These are phyloP conservation scores for Pyrenula aspistea DNA, from an alignment of 495 filamentous ascomycete genomes.

Conservation along the genomic window DNA sequence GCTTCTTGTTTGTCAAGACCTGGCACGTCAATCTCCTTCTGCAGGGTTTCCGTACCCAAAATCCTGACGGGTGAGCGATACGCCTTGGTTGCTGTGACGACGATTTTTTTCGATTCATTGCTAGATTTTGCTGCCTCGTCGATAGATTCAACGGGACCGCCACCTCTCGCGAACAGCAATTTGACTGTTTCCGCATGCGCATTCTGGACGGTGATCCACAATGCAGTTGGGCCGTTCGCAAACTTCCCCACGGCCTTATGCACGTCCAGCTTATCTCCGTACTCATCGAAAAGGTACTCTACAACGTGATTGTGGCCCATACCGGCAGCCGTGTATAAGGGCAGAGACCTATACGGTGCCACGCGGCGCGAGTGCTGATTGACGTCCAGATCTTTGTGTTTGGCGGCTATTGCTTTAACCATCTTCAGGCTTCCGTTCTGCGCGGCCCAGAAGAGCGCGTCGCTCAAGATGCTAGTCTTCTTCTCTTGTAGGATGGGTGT, in stretches of 20 bases:
- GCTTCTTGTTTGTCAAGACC: background rate
- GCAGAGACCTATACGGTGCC: background rate
- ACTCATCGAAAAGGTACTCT: background rate
- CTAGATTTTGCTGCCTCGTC: background rate
- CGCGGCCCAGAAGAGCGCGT: background rate
- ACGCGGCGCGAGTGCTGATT: background rate
- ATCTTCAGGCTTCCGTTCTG: background rate
- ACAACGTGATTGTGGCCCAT: background rate
- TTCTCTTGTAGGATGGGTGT: background rate
- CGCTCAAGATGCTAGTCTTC: background rate
- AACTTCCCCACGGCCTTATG: background rate
- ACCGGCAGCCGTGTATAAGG: background rate
- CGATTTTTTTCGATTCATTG: background rate
- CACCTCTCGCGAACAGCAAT: background rate
- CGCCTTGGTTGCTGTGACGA: background rate
- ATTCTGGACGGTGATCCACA: background rate
- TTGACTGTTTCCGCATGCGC: background rate
- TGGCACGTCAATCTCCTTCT: background rate
- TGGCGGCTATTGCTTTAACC: background rate
- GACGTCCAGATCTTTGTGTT: background rate
- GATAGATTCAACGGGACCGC: background rate
- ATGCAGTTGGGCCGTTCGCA: background rate
- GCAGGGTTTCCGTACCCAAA: background rate
- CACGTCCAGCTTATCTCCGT: background rate
- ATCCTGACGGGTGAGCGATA: background rate